Evolutionary conservation across 2,329 filamentous ascomycete species (phyloP), one percentile per base, ranked within the genome.

Genomic region (Aspergillus tamarii): DNA sequence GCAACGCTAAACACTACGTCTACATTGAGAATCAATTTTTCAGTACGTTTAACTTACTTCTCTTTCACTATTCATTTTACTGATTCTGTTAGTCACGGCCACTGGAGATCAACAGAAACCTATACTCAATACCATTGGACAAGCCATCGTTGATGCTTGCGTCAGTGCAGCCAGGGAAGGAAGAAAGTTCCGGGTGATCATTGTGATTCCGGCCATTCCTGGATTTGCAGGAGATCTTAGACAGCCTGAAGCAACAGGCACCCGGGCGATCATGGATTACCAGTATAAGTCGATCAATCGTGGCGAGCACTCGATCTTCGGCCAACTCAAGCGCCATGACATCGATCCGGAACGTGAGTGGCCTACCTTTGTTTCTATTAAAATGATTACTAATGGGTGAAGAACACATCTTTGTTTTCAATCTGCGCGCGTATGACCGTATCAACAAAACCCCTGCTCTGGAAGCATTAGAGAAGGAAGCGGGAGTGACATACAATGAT

Each of bases 21-120:
- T 99, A 98, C 81, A 97, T 99, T 65, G 95, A 99, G 77, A 98
- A 98, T 73, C 95, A 99, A 73, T 98, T 98, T 82, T 99, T 98
- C 84, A 97, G 86, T 80, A 80, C 70, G 78, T 39, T 45, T 6
- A 14, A 9, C 45, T 39, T n/a, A 8, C 45, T 14, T n/a, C 16
- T 23, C 30, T 41, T 21, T 30, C 34, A 5, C 52, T 55, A 58
- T 59, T 7, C n/a, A 34, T 32, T 45, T 36, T 52, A 60, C 74
- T 76, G 64, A 78, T 63, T 16, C 45, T 30, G 9, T 36, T 36
- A 83, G 82, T 96, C 74, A 96, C 93, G 1, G 92, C 95, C 0
- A 98, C 94, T 0, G 93, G 93, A 10, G 89, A 95, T n/a, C 80
- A 97, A 41, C 94, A 97, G 76, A 81, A 84, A 0, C 94, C 94